phyloP scores from a whole-genome alignment of 768 basidiomycete genomes.

The Cystobasidium onofrii region DNA sequence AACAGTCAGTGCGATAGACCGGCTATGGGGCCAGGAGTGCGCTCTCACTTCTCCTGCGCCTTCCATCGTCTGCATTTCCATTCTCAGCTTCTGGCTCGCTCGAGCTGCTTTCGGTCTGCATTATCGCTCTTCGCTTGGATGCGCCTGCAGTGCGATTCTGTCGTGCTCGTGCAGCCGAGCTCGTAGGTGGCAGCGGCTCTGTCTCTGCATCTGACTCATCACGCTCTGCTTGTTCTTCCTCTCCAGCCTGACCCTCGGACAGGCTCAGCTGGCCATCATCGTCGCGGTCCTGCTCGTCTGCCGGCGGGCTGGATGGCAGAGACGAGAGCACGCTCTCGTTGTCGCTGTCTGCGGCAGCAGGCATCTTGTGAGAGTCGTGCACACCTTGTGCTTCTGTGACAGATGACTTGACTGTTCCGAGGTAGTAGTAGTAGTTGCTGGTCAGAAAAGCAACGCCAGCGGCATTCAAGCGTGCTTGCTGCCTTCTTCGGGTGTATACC shows the following conservation, averaged over 20 bases:
- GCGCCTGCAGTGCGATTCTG: background rate
- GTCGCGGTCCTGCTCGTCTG: background rate
- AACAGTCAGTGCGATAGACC: background rate
- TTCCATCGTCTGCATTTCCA: conserved; percentile 3
- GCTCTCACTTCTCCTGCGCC: background rate
- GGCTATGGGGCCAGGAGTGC: background rate
- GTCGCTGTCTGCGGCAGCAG: conserved; percentile 3
- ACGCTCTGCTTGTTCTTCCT: background rate
- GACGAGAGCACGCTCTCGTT: conserved; percentile 9
- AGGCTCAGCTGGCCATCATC: background rate
- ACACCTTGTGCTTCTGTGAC: background rate
- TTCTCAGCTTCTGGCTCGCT: conserved; percentile 1
- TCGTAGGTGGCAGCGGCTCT: background rate
- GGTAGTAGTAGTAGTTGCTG: no score
- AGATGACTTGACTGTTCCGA: background rate
- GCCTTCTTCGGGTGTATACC: background rate
- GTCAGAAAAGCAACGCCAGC: background rate
- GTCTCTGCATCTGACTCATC: conserved; percentile 18
- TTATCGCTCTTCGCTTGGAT: background rate
- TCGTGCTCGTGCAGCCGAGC: conserved; percentile 7
- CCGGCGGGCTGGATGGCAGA: background rate
- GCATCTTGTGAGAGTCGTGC: background rate
- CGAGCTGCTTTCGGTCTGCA: conserved; percentile 10
- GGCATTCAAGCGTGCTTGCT: background rate
- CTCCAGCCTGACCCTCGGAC: background rate